Base-by-base conservation (phyloP, 495 filamentous ascomycete genomes). In the Annulohypoxylon stygium region DNA sequence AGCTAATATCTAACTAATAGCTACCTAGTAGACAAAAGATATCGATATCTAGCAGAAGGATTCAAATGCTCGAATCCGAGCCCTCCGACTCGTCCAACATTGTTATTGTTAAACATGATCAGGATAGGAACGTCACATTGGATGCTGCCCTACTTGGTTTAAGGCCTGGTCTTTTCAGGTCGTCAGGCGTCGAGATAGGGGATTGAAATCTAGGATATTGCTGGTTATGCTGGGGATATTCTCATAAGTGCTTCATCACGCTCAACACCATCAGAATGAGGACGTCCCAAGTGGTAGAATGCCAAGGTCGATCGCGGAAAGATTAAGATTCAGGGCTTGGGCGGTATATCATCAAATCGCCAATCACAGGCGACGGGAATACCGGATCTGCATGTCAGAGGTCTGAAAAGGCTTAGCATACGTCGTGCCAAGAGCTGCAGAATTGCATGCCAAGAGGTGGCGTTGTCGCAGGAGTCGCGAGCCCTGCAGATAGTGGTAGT, bases 401-500 rank as follows among this genome's bases (percentile, higher is more conserved):
- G 37, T 64, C 53, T 65, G 20, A 64, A 70, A 65, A 23, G 66
- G 71, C 59, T 55, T 70, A 67, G 72, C 30, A 67, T 39, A 36
- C 58, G 59, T 60, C 20, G 18, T 47, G 71, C 72, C 72, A 75
- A 75, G 72, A 67, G 25, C 43, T 26, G 34, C 53, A 23, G 51
- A 51, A 62, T 54, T 62, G 50, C 34, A 62, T 59, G 72, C 72
- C 72, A 75, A 75, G 72, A 18, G 47, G 47, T 68, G 12, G n/a
- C 45, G 37, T 30, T 67, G 71, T 65, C 55, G 61, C 66, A 66
- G 65, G 33, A 30, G 30, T 63, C 39, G 26, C 23, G 43, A 51
- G 60, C 60, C 43, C 43, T 63, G 60, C 41, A 51, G 43, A 63
- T 47, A 47, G 23, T 39, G 11, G 50, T 14, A 30, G 30, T 30